These are phyloP conservation scores for Hymenoscyphus scutula DNA, from an alignment of 2,329 filamentous ascomycete genomes.

Conservation along the genomic window DNA sequence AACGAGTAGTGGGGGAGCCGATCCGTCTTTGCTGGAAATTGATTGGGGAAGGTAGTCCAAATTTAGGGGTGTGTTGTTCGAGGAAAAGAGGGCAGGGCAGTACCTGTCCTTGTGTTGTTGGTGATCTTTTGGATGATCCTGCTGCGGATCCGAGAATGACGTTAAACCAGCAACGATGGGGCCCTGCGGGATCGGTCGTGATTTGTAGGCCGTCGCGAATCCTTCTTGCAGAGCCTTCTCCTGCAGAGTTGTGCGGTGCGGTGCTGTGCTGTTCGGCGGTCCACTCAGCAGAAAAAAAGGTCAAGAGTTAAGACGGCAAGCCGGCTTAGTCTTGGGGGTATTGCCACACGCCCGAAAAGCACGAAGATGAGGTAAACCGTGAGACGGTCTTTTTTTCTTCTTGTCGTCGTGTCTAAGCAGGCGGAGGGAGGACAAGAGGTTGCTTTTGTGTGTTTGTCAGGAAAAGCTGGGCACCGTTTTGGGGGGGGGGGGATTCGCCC, in stretches of 20 bases:
- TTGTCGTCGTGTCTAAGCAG: not conserved
- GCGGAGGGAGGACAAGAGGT: not conserved
- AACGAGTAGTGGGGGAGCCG: not conserved
- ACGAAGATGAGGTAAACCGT: not conserved
- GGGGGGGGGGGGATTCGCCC: not conserved
- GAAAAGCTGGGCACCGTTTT: not conserved
- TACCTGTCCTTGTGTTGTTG: conserved; percentile 5
- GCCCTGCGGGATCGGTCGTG: not conserved
- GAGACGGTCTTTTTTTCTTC: not conserved
- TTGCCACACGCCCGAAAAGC: not conserved
- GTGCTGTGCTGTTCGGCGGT: not conserved
- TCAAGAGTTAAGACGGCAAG: not conserved
- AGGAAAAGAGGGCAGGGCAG: not conserved
- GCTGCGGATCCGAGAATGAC: conserved; percentile 9
- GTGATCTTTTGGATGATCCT: not conserved
- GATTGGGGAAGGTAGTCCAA: not conserved
- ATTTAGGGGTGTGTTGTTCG: not conserved
- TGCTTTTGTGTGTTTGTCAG: not conserved
- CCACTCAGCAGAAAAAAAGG: not conserved
- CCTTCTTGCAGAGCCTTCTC: not conserved
- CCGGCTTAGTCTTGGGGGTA: not conserved
- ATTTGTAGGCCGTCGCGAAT: not conserved
- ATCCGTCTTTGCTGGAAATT: not conserved
- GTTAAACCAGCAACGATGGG: not conserved
- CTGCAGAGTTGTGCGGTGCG: too few species aligned